These are phyloP conservation scores for Brassica nigra DNA, from an alignment of 345 rosid species.

Conservation along the genomic window DNA sequence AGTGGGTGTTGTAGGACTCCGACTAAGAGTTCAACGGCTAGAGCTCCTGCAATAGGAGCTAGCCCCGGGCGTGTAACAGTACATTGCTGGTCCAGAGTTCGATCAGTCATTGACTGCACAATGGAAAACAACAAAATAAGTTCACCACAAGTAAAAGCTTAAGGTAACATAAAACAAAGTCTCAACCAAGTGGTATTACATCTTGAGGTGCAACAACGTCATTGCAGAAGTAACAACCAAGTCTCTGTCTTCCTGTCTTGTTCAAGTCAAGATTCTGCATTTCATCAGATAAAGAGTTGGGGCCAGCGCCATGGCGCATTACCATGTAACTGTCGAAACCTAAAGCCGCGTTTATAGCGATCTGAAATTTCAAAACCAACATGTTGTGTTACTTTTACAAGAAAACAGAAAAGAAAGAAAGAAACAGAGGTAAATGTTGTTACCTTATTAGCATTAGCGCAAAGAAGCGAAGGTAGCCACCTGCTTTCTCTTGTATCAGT, in stretches of 20 bases:
- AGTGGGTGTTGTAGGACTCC: conserved; percentile 82
- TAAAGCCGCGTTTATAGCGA: conserved; percentile 84
- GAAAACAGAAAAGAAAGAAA: background rate
- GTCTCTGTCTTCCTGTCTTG: conserved; percentile 51
- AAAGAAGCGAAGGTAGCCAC: conserved; percentile 88
- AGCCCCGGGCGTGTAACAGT: conserved; percentile 96
- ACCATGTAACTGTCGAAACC: conserved; percentile 98
- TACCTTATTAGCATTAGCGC: conserved; percentile 86
- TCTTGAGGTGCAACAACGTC: conserved; percentile 95
- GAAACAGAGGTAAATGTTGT: background rate
- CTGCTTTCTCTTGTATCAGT: conserved; percentile 99
- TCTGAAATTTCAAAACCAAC: conserved; percentile 49
- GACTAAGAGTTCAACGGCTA: conserved; percentile 85
- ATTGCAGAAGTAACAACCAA: conserved; percentile 98
- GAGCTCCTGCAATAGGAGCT: conserved; percentile 93
- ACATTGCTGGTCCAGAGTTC: conserved; percentile 95
- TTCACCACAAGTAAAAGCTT: background rate
- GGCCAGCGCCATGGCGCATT: conserved; percentile 97
- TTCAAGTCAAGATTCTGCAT: conserved; percentile 50
- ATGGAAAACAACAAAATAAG: background rate
- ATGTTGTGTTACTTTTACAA: background rate
- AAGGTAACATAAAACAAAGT: background rate
- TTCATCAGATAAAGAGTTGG: conserved; percentile 46
- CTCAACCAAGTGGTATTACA: conserved; percentile 43
- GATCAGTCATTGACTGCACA: conserved; percentile 89